Percentiles rank a stretch among this genome's conserved stretches.
Evolutionary conservation across 257 asterid genomes (phyloP).

Genomic region (Haberlea rhodopensis): DNA sequence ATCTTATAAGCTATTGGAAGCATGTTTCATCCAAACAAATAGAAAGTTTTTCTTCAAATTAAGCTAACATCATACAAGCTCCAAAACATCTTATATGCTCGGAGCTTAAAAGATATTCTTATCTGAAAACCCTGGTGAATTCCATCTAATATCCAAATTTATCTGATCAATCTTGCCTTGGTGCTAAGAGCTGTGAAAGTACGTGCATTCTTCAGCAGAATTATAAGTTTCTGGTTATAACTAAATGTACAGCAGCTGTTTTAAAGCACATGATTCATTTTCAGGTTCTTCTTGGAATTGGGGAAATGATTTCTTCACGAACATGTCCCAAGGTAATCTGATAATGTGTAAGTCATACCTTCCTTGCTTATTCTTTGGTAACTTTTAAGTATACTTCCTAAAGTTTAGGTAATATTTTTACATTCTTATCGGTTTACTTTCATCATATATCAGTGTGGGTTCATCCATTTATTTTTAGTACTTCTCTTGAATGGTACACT

Average conservation of each 20-base stretch:
- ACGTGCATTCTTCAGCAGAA: background rate
- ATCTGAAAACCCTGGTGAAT: background rate
- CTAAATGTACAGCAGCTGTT: background rate
- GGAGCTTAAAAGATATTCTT: background rate
- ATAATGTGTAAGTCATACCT: constrained; percentile 15
- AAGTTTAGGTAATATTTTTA: background rate
- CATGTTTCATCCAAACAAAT: too few relatives aligned
- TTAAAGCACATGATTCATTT: constrained; percentile 25
- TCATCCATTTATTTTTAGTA: constrained; percentile 40
- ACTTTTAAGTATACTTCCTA: constrained; percentile 1
- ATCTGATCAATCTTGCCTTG: background rate
- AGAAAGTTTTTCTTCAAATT: too few relatives aligned
- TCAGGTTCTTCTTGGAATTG: constrained; percentile 86
- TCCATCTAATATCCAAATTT: constrained; percentile 2
- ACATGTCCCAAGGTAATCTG: constrained; percentile 78
- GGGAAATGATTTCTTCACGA: constrained; percentile 72
- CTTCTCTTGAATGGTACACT: constrained; percentile 81
- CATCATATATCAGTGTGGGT: constrained; percentile 9
- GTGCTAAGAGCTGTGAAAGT: background rate
- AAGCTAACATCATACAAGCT: too few relatives aligned
- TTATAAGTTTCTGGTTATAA: background rate
- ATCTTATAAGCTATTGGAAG: too few relatives aligned
- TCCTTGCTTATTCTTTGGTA: background rate
- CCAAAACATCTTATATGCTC: too few relatives aligned
- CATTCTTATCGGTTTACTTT: background rate